These are phyloP conservation scores for Moricandia arvensis DNA, from an alignment of 345 rosid species.

Conservation along the genomic window DNA sequence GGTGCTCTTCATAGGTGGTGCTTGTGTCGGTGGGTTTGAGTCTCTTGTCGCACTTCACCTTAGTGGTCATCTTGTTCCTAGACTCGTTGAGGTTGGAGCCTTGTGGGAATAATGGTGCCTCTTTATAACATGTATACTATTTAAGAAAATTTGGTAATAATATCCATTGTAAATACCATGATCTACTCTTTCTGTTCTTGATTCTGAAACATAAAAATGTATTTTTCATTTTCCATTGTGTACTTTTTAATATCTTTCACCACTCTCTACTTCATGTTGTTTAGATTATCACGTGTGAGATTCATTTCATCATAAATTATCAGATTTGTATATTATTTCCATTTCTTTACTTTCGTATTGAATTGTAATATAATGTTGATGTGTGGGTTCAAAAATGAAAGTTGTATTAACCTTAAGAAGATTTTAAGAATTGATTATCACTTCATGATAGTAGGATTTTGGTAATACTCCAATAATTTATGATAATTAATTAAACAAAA, in stretches of 20 bases:
- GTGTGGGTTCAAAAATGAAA: neutral
- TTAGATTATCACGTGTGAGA: conserved; percentile 13
- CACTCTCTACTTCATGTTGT: neutral
- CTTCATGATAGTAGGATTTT: neutral
- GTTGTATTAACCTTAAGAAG: neutral
- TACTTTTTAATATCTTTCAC: neutral
- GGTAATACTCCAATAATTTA: neutral
- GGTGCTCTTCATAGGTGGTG: conserved; percentile 79
- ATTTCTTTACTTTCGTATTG: neutral
- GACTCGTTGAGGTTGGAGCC: conserved; percentile 85
- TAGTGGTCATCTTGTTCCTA: conserved; percentile 80
- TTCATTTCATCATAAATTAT: conserved; percentile 11
- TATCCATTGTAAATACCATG: conserved; percentile 19
- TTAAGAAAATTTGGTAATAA: conserved; percentile 6
- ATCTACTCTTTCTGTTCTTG: neutral
- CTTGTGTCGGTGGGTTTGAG: conserved; percentile 82
- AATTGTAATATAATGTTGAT: neutral
- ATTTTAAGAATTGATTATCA: neutral
- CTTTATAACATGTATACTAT: neutral
- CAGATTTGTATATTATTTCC: neutral
- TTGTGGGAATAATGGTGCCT: conserved; percentile 38
- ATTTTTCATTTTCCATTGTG: neutral
- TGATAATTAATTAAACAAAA: neutral
- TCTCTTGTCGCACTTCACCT: conserved; percentile 92
- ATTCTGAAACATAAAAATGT: conserved; percentile 1